Evolutionary conservation across 1,284 basidiomycete species (phyloP), one percentile per base, ranked within the genome.

Genomic region (Moesziomyces parantarcticus): DNA sequence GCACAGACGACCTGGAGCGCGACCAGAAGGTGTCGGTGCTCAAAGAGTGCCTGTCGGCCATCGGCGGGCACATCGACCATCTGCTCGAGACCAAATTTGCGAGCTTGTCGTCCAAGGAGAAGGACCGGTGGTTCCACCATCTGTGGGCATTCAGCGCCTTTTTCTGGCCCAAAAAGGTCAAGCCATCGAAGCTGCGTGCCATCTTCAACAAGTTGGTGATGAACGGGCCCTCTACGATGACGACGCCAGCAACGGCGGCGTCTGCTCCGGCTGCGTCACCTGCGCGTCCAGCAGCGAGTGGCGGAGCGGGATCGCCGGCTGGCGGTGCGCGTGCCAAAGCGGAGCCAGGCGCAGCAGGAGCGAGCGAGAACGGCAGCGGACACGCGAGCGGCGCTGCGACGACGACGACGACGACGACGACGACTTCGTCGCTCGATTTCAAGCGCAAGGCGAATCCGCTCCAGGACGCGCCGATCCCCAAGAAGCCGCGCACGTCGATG

Each of bases 1-100:
- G 92, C 18, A 95, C 94, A 34, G 94, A 95, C 68, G 91, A 93
- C 72, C 91, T 97, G 87, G 91, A 91, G 60, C 88, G 94, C 76
- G 93, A 97, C 76, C 92, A 97, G 84, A 99, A 98, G 86, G 92
- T 99, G 69, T 90, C 91, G 1, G 93, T 95, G 43, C 87, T 99
- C 76, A 99, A 98, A 84, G 94, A 98, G 80, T 97, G 95, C 42
- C 88, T 99, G 29, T 91, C 92, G 59, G 92, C 92, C 11, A 97
- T 99, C 73, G 97, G 97, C 39, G 89, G 90, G 57, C 91, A 93
- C 54, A 99, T 99, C 80, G 94, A 97, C 78, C 85, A 87, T 49
- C 91, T 97, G 6, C 88, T 97, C 22, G 88, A 88, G 52, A 85
- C 88, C 59, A 95, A 96, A 85, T 77, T 78, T 53, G 66, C 58